Evolutionary conservation across 2,329 filamentous ascomycete genomes (phyloP), one percentile per base, ranked within the genome.

Genomic region (Fusarium albosuccineum): DNA sequence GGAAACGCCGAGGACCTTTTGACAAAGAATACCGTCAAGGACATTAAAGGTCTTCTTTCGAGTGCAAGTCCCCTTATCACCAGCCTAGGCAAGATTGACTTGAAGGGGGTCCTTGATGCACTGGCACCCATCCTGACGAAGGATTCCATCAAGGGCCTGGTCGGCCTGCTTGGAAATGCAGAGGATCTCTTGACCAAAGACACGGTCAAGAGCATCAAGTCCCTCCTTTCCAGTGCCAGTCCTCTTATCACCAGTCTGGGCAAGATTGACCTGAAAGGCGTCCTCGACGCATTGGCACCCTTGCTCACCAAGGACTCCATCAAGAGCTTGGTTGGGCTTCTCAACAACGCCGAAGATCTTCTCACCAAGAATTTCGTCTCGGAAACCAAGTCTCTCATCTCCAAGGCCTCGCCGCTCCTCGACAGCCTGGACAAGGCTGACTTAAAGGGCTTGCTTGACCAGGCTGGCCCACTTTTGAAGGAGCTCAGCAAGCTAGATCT

Each of bases 381-480:
- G 0, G 66, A 74, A 16, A 72, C 71, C 3, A 70, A 74, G 54
- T 60, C 57, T 5, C 67, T 77, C 5, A 72, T 77, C 34, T 67
- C 67, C 0, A 66, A 67, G 30, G 74, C 76, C 59, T 60, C 52
- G 52, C 79, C 79, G 1, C 62, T 81, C 0, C 71, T 81, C 6
- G 64, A 68, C 2, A 74, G 71, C 3, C 64, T 81, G 2, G 72
- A 72, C 45, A 74, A 77, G 50, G 64, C 77, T 6, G 75, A 81
- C 29, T 68, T 81, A 0, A 62, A 74, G 46, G 72, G 72, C 2
- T 58, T 81, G 1, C 50, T 81, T 1, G 70, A 76, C 1, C 74
- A 79, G 6, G 60, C 80, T 5, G 68, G 70, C 9, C 80, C 80
- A 11, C 65, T 82, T 3, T 62, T 82, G 14, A 78, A 72, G 44